phyloP scores from a whole-genome alignment of 805 yeast species.

The Yamadazyma insecticola region DNA sequence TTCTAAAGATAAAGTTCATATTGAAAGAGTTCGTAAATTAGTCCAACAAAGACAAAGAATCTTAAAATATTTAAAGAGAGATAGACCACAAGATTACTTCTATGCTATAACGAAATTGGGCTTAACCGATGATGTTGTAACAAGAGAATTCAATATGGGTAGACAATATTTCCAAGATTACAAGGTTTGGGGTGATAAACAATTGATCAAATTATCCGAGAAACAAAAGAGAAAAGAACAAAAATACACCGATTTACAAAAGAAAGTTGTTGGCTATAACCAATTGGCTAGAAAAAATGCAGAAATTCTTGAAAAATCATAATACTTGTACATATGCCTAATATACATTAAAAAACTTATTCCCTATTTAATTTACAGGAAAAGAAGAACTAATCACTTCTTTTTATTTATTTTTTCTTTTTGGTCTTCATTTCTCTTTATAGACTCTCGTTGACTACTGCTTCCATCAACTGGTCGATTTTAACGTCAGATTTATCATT shows the following conservation, averaged over 20 bases:
- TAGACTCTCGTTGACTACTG: constrained; percentile 8
- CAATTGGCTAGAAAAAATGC: constrained; percentile 34
- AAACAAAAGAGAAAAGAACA: constrained; percentile 28
- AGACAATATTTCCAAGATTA: constrained; percentile 74
- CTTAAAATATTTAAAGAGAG: constrained; percentile 75
- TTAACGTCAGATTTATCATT: constrained; percentile 15
- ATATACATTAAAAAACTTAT: neutral
- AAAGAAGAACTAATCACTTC: too few species aligned
- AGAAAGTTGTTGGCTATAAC: constrained; percentile 36
- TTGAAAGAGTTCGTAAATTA: constrained; percentile 69
- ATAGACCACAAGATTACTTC: constrained; percentile 75
- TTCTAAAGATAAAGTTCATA: constrained; percentile 69
- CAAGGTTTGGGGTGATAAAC: constrained; percentile 72
- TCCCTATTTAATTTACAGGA: too few species aligned
- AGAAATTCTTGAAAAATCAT: constrained; percentile 9
- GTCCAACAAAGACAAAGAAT: constrained; percentile 88
- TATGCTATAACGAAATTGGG: constrained; percentile 87
- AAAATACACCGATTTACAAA: constrained; percentile 28
- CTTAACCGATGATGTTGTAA: constrained; percentile 71
- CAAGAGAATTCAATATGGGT: constrained; percentile 77
- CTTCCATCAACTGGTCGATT: constrained; percentile 20
- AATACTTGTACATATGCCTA: neutral
- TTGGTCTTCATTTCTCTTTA: too few species aligned
- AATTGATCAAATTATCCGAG: constrained; percentile 47
- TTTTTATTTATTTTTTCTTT: too few species aligned